Percentiles rank a stretch among this genome's conserved stretches.
Conservation (phyloP, 2,329 filamentous ascomycete species). For the Albophoma yamanashiensis region DNA sequence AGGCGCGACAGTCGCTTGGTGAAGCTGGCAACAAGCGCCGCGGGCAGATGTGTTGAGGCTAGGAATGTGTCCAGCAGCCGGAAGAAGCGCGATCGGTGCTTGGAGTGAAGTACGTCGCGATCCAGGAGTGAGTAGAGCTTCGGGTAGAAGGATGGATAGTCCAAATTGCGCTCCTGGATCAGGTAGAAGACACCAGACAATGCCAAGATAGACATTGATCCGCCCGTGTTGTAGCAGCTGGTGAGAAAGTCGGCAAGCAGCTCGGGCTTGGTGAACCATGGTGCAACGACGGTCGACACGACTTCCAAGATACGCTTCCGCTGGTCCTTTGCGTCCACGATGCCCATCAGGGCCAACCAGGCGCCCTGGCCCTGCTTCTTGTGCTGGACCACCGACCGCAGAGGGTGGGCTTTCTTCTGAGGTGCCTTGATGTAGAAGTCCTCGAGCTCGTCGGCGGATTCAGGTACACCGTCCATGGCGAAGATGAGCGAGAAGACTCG, state of each 20-base stretch:
- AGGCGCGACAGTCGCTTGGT: conserved; percentile 85
- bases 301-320: conserved; percentile 68
- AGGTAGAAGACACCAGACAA: conserved; percentile 91
- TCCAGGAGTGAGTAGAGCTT: conserved; percentile 93
- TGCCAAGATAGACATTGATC: conserved; percentile 76
- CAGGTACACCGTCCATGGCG: conserved; percentile 60
- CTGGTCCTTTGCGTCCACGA: conserved; percentile 58
- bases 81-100: conserved; percentile 88
- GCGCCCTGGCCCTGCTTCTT: conserved; percentile 75
- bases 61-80: conserved; percentile 86
- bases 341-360: conserved; percentile 69
- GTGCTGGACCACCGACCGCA: conserved; percentile 57
- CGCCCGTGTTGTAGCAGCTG: conserved; percentile 82
- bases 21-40: conserved; percentile 84
- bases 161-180: conserved; percentile 85
- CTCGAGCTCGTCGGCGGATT: conserved; percentile 53
- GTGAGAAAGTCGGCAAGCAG: conserved; percentile 92
- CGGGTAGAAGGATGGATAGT: conserved; percentile 87
- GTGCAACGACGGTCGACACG: conserved; percentile 68
- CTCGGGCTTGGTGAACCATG: conserved; percentile 83
- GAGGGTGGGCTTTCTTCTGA: conserved; percentile 54
- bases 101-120: conserved; percentile 78
- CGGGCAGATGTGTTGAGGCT: conserved; percentile 82
- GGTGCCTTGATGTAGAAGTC: conserved; percentile 58
- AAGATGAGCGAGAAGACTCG: conserved; percentile 53